A percentile compares a stretch with the other conserved stretches of the same genome.
These are phyloP conservation scores for Fusarium anguioides DNA, from an alignment of 2,329 filamentous ascomycete genomes.

Conservation along the genomic window DNA sequence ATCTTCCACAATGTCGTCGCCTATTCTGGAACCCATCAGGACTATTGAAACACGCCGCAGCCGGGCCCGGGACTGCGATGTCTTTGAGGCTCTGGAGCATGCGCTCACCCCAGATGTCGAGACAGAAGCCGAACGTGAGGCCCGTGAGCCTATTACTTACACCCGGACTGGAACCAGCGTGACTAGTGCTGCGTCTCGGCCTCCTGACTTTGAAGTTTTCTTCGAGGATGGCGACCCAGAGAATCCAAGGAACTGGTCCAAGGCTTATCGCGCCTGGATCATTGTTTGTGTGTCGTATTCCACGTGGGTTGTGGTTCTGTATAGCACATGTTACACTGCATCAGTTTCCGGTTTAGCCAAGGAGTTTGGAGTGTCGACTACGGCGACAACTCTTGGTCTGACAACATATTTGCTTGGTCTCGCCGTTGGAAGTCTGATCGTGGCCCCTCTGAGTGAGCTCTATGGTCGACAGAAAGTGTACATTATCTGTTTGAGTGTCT, in stretches of 20 bases:
- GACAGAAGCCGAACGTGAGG: slow-evolving; percentile 54
- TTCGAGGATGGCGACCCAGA: slow-evolving; percentile 72
- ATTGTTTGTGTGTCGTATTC: slow-evolving; percentile 59
- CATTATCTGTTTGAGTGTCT: slow-evolving; percentile 70
- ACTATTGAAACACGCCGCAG: slow-evolving; percentile 40
- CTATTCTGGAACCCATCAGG: slow-evolving; percentile 43
- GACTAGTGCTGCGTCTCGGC: slow-evolving; percentile 56
- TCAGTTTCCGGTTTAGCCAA: slow-evolving; percentile 74
- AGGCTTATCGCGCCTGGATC: slow-evolving; percentile 58
- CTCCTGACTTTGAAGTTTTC: slow-evolving; percentile 76
- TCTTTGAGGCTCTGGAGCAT: slow-evolving; percentile 52
- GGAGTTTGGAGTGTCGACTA: slow-evolving; percentile 71
- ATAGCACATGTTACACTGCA: slow-evolving; percentile 83
- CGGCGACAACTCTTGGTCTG: slow-evolving; percentile 77
- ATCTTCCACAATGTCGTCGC: slow-evolving; percentile 35
- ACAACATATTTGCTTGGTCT: slow-evolving; percentile 83
- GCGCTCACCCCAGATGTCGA: slow-evolving; percentile 53
- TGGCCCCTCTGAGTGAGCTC: slow-evolving; percentile 79
- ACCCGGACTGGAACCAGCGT: slow-evolving; percentile 57
- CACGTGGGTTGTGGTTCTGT: slow-evolving; percentile 69
- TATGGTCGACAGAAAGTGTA: slow-evolving; percentile 78
- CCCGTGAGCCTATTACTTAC: slow-evolving; percentile 59
- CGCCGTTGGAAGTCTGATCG: slow-evolving; percentile 75
- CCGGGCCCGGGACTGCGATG: slow-evolving; percentile 41
- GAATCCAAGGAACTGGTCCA: slow-evolving; percentile 76